Percentiles rank a stretch among this genome's conserved stretches.
Conservation (phyloP, 331 rosid genomes). For the Dryas integrifolia region DNA sequence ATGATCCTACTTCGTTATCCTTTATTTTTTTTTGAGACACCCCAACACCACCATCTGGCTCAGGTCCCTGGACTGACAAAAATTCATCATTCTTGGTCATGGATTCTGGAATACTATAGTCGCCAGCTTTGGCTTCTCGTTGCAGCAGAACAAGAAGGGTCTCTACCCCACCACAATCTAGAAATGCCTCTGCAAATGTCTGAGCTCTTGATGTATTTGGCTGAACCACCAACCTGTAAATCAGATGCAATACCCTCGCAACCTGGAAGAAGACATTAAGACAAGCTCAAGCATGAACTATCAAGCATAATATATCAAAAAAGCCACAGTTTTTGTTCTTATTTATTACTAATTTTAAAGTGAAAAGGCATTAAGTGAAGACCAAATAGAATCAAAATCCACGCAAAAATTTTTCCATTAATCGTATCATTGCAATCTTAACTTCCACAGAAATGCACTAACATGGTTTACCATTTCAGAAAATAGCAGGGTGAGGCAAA, state of each 20-base stretch:
- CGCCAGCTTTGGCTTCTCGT: conserved; percentile 85
- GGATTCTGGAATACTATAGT: conserved; percentile 51
- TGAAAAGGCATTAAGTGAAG: neutral
- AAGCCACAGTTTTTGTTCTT: neutral
- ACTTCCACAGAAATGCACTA: neutral
- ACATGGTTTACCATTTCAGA: neutral
- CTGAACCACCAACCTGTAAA: conserved; percentile 86
- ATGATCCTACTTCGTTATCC: conserved; percentile 38
- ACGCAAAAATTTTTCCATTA: conserved; percentile 1
- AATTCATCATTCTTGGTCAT: conserved; percentile 32
- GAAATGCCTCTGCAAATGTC: conserved; percentile 82
- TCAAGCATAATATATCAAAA: neutral
- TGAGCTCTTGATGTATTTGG: conserved; percentile 85
- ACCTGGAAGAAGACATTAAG: conserved; percentile 49
- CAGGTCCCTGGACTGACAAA: conserved; percentile 28
- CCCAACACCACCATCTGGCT: conserved; percentile 34
- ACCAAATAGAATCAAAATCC: neutral
- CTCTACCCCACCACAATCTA: conserved; percentile 88
- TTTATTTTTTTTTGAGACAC: conserved; percentile 30
- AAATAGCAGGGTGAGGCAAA: neutral
- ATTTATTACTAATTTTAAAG: neutral
- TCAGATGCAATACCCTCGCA: conserved; percentile 87
- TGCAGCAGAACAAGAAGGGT: conserved; percentile 90
- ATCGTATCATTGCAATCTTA: neutral
- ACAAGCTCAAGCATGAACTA: neutral